A percentile compares a stretch with the other conserved stretches of the same genome.
Conservation (phyloP, 2,329 filamentous ascomycete genomes). For the Kalaharituber pfeilii region DNA sequence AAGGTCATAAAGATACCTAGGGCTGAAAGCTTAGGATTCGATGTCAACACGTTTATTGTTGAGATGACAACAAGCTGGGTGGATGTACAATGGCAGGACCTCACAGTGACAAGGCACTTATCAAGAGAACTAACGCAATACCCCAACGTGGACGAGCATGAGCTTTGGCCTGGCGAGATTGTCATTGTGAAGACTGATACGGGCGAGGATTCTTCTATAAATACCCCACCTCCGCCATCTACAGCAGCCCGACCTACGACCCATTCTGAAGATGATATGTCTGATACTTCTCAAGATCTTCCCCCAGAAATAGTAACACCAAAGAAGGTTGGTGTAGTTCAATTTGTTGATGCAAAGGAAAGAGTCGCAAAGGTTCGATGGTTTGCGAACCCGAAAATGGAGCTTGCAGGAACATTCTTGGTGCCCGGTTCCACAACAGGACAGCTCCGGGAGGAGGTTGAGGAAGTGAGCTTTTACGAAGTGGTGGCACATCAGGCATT, state of each 20-base stretch:
- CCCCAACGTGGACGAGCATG: constrained; percentile 36
- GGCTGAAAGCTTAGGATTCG: constrained; percentile 36
- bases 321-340: constrained; percentile 38
- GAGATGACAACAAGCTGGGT: constrained; percentile 34
- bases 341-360: constrained; percentile 38
- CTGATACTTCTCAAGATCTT: constrained; percentile 9
- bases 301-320: constrained; percentile 28
- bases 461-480: constrained; percentile 43
- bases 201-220: constrained; percentile 14
- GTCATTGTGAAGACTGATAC: constrained; percentile 32
- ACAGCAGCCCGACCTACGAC: background rate
- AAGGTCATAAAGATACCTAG: constrained; percentile 31
- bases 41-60: constrained; percentile 41
- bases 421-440: constrained; percentile 32
- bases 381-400: constrained; percentile 31
- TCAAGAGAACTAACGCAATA: constrained; percentile 35
- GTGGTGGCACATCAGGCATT: constrained; percentile 35
- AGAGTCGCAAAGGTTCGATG: constrained; percentile 40
- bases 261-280: constrained; percentile 1
- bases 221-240: constrained; percentile 3
- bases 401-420: constrained; percentile 26
- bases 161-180: constrained; percentile 42
- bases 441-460: constrained; percentile 27
- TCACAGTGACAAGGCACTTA: constrained; percentile 32
- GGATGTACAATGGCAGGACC: constrained; percentile 42